phyloP scores from a whole-genome alignment of 2,329 filamentous ascomycete species.

The Aspergillus texensis region DNA sequence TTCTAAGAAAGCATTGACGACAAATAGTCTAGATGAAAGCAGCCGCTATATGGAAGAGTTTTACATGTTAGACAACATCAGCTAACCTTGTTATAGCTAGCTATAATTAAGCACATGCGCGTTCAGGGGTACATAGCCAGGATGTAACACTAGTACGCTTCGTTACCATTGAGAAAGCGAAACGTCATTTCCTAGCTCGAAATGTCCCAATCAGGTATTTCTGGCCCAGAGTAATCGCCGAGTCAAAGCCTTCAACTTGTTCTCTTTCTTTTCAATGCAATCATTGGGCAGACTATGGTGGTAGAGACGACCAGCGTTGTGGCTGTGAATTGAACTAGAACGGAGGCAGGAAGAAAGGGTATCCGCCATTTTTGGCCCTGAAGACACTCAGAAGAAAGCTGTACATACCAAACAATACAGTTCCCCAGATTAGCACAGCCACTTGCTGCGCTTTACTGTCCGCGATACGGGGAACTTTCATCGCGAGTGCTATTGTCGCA shows the following conservation, averaged over 20 bases:
- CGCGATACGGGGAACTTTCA: conserved; percentile 88
- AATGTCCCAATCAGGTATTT: not conserved
- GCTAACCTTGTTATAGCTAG: not conserved
- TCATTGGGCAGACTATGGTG: not conserved
- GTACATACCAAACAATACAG: conserved; percentile 78
- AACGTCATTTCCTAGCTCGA: not conserved
- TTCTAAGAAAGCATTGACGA: no score
- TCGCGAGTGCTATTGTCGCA: conserved; percentile 82
- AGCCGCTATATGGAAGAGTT: not conserved
- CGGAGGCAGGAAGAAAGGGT: conserved; percentile 91
- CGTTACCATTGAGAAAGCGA: not conserved
- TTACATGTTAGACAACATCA: not conserved
- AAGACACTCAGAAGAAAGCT: conserved; percentile 94
- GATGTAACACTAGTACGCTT: not conserved
- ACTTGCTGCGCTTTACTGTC: conserved; percentile 78
- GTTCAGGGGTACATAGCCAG: not conserved
- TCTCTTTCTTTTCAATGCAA: not conserved
- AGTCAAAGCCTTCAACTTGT: not conserved
- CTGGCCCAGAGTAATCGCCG: not conserved
- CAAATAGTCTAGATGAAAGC: not conserved
- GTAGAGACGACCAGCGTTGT: not conserved
- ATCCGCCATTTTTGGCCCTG: conserved; percentile 90
- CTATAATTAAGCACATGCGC: not conserved
- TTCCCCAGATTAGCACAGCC: conserved; percentile 77
- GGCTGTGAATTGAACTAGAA: conserved; percentile 57